These are phyloP conservation scores for Agaricales sp. DNA, from an alignment of 1,284 basidiomycete genomes.

Conservation along the genomic window DNA sequence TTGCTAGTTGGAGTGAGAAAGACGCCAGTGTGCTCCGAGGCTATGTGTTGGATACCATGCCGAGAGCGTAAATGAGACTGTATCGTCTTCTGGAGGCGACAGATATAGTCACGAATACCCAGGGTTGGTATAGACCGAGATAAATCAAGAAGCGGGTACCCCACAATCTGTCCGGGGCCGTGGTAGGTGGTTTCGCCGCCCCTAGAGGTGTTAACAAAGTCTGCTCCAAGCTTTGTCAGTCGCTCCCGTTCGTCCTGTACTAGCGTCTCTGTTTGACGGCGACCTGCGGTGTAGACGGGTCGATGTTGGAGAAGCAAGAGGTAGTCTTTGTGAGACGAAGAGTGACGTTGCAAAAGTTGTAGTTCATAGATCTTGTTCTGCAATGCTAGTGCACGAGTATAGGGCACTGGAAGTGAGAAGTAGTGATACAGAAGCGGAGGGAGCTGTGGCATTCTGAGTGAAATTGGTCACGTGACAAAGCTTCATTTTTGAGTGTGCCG, in stretches of 20 bases:
- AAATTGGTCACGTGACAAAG: too few species aligned
- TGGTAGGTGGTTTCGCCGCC: constrained; percentile 97
- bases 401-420: constrained; percentile 66
- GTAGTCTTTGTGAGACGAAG: constrained; percentile 44
- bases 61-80: constrained; percentile 43
- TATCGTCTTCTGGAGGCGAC: constrained; percentile 55
- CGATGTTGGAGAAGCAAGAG: constrained; percentile 76
- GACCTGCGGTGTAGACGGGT: constrained; percentile 90
- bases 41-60: constrained; percentile 41
- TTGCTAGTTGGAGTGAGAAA: constrained; percentile 65
- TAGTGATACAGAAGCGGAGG: constrained; percentile 71
- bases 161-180: constrained; percentile 94
- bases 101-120: constrained; percentile 67
- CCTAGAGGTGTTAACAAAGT: constrained; percentile 76
- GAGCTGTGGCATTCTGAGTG: constrained; percentile 34
- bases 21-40: constrained; percentile 68
- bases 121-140: constrained; percentile 41
- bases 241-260: constrained; percentile 56
- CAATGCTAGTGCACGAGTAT: constrained; percentile 55
- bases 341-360: constrained; percentile 41
- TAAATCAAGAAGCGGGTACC: constrained; percentile 90
- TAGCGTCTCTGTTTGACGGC: constrained; percentile 66
- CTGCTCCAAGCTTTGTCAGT: constrained; percentile 71
- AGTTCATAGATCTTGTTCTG: constrained; percentile 61
- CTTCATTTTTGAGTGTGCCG: too few species aligned